Conservation (phyloP, 2,329 filamentous ascomycete genomes). For the Coniochaeta hoffmannii region DNA sequence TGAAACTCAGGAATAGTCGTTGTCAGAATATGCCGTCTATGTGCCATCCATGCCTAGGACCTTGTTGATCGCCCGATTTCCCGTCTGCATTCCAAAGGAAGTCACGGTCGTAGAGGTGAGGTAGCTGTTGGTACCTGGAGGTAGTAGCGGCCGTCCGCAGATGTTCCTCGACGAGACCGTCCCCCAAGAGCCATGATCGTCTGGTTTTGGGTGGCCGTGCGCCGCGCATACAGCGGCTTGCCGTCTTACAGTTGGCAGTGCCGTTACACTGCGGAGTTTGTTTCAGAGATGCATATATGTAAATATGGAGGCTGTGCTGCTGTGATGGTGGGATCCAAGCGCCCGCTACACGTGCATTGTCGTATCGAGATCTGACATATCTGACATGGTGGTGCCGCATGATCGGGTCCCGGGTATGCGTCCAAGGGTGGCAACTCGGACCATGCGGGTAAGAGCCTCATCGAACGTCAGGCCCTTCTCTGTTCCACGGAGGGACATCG, state of each 20-base stretch:
- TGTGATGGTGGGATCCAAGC: constrained; percentile 13
- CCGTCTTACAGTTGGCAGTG: neutral
- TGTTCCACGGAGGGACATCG: neutral
- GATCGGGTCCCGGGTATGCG: constrained; percentile 15
- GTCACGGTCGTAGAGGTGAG: neutral
- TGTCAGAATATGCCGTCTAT: neutral
- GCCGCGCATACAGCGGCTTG: neutral
- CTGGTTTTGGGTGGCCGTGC: neutral
- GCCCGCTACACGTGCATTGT: constrained; percentile 13
- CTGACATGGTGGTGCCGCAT: constrained; percentile 16
- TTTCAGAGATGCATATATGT: constrained; percentile 3
- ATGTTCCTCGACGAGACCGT: neutral
- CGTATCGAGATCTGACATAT: constrained; percentile 13
- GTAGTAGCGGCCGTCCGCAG: neutral
- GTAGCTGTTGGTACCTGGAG: neutral
- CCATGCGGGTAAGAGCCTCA: constrained; percentile 15
- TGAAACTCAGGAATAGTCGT: no score
- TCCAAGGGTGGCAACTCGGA: constrained; percentile 9
- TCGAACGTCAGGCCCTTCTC: constrained; percentile 14
- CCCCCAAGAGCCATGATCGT: neutral
- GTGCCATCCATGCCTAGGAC: neutral
- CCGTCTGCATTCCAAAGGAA: neutral
- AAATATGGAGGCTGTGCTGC: neutral
- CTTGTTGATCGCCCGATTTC: neutral
- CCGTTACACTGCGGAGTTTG: neutral